Conservation (phyloP, 2,329 filamentous ascomycete genomes). For the Aspergillus sergii region DNA sequence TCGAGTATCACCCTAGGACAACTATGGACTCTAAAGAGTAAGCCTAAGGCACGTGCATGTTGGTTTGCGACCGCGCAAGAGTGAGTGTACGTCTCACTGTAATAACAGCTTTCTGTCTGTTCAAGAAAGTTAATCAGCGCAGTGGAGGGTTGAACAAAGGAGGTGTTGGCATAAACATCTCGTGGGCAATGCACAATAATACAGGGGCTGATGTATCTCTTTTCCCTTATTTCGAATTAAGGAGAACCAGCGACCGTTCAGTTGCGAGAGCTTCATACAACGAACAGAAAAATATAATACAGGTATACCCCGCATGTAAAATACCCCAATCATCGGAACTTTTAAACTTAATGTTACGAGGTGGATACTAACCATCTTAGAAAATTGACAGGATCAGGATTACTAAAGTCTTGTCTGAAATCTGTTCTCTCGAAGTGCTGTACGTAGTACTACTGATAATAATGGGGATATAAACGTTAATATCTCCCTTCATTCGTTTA, state of each 20-base stretch:
- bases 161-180: background rate
- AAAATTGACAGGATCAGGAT: background rate
- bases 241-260: too few species aligned
- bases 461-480: background rate
- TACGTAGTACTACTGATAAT: background rate
- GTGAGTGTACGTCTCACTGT: background rate
- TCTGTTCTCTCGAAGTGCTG: too few species aligned
- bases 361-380: background rate
- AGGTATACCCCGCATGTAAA: background rate
- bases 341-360: background rate
- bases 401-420: background rate
- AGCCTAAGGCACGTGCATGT: background rate
- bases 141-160: background rate
- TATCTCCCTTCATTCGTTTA: background rate
- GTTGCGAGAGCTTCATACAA: background rate
- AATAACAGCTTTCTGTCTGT: too few species aligned
- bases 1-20: too few species aligned
- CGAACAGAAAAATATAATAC: background rate
- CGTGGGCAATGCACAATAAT: background rate
- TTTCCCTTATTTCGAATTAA: too few species aligned
- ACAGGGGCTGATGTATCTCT: too few species aligned
- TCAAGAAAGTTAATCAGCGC: background rate
- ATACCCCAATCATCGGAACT: background rate
- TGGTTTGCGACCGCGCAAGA: background rate
- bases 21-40: too few species aligned